phyloP scores from a whole-genome alignment of 73 alveolate species.

The Strombidium stylifer region DNA sequence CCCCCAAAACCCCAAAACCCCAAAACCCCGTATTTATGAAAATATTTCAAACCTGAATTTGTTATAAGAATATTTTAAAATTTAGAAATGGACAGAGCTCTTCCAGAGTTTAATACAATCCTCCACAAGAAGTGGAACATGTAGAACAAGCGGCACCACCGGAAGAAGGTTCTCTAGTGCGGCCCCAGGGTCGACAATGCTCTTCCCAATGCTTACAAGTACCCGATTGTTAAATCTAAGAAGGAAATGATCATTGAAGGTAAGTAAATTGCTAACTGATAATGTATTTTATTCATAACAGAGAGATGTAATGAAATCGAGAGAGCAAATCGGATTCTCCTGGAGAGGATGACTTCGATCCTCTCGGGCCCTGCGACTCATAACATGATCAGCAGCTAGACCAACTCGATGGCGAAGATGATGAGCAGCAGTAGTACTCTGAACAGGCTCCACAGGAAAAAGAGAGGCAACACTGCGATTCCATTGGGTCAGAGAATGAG shows the following conservation, averaged over 20 bases:
- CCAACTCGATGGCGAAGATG: no score
- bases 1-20: neutral
- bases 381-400: no score
- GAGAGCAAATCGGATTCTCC: slow-evolving; percentile 34
- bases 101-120: slow-evolving; percentile 39
- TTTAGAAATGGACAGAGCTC: slow-evolving; percentile 53
- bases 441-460: no score
- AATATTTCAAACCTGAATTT: neutral
- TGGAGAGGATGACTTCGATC: slow-evolving; percentile 48
- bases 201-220: slow-evolving; percentile 7
- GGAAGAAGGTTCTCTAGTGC: neutral
- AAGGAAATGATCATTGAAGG: slow-evolving; percentile 32
- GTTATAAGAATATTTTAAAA: no score
- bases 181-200: slow-evolving; percentile 22
- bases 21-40: neutral
- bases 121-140: slow-evolving; percentile 35
- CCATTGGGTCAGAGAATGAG: no score
- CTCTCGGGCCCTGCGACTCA: no score
- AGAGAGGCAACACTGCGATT: no score
- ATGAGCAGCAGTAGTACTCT: no score
- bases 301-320: slow-evolving; percentile 55
- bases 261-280: neutral
- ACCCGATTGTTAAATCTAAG: slow-evolving; percentile 26
- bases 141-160: slow-evolving; percentile 8
- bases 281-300: slow-evolving; percentile 3